phyloP scores from a whole-genome alignment of 2,329 filamentous ascomycete species.

The Monilinia laxa region DNA sequence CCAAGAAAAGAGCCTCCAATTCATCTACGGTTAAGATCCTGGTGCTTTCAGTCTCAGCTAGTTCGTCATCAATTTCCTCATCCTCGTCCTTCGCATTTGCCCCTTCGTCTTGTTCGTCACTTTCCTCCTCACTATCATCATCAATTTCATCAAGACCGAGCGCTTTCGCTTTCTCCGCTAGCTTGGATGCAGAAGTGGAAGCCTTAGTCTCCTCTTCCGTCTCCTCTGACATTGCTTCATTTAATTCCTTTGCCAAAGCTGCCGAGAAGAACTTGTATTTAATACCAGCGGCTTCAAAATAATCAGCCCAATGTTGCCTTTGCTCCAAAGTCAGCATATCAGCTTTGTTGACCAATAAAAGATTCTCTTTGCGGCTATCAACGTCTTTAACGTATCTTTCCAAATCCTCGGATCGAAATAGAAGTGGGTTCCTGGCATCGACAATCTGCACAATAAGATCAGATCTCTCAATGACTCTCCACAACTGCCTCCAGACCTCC shows the following conservation, averaged over 20 bases:
- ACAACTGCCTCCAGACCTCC: slow-evolving; percentile 96
- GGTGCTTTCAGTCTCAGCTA: slow-evolving; percentile 50
- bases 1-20: slow-evolving; percentile 82
- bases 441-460: slow-evolving; percentile 98
- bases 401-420: slow-evolving; percentile 92
- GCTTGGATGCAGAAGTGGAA: slow-evolving; percentile 27
- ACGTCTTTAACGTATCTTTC: slow-evolving; percentile 94
- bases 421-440: slow-evolving; percentile 88
- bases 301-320: slow-evolving; percentile 78
- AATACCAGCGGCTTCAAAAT: slow-evolving; percentile 78
- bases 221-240: slow-evolving; percentile 62
- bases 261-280: slow-evolving; percentile 97
- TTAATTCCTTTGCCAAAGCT: slow-evolving; percentile 82
- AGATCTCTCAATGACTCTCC: slow-evolving; percentile 95
- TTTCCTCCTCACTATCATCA: slow-evolving; percentile 31
- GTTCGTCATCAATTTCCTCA: slow-evolving; percentile 38
- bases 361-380: slow-evolving; percentile 80
- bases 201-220: slow-evolving; percentile 26
- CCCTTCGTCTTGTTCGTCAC: slow-evolving; percentile 35
- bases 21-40: slow-evolving; percentile 91
- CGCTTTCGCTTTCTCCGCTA: slow-evolving; percentile 42
- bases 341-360: slow-evolving; percentile 95
- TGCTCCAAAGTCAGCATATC: slow-evolving; percentile 96
- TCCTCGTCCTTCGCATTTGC: slow-evolving; percentile 39
- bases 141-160: slow-evolving; percentile 44